These are phyloP conservation scores for Bassia scoparia DNA, from an alignment of 148 eudicot species.

Conservation along the genomic window DNA sequence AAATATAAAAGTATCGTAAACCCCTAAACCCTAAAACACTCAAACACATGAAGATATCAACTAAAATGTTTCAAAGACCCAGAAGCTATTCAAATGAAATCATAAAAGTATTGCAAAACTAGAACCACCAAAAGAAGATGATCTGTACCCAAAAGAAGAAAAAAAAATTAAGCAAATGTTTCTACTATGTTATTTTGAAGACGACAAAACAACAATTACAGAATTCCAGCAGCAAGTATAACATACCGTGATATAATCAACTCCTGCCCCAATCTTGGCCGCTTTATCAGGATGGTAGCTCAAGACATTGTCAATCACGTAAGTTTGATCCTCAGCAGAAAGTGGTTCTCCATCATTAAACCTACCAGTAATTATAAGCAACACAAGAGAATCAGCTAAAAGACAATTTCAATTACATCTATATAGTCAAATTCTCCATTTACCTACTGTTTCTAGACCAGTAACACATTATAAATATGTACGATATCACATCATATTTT, in stretches of 20 bases:
- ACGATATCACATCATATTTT: background rate
- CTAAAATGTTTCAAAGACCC: too few species aligned
- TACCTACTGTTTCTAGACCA: background rate
- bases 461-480: background rate
- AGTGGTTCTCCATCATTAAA: constrained; percentile 82
- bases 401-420: background rate
- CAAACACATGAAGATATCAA: too few species aligned
- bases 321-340: constrained; percentile 68
- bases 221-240: background rate
- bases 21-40: too few species aligned
- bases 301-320: constrained; percentile 56
- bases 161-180: too few species aligned
- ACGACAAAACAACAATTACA: too few species aligned
- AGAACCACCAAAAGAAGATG: too few species aligned
- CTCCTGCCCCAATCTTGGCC: constrained; percentile 74
- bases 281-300: constrained; percentile 80
- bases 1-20: too few species aligned
- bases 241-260: constrained; percentile 70
- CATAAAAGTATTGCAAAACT: too few species aligned
- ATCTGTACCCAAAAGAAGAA: too few species aligned
- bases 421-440: background rate
- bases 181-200: too few species aligned
- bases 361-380: constrained; percentile 39
- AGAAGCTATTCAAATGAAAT: too few species aligned
- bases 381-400: constrained; percentile 11